Conservation (phyloP, 257 asterid genomes). For the Salvia hispanica region DNA sequence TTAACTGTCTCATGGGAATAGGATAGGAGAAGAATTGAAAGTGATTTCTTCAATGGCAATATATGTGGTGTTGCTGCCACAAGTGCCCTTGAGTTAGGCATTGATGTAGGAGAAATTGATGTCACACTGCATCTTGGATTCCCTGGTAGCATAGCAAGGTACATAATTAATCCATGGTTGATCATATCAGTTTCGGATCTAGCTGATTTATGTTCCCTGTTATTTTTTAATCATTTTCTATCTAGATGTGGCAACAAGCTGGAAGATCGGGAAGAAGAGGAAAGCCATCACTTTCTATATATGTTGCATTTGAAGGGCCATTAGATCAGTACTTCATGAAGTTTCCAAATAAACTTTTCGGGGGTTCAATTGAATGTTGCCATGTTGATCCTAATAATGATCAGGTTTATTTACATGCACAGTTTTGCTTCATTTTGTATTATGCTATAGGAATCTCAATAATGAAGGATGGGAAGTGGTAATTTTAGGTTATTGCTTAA, state of each 20-base stretch:
- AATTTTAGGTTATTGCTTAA: slow-evolving; percentile 23
- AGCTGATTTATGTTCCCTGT: slow-evolving; percentile 26
- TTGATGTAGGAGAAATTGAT: slow-evolving; percentile 96
- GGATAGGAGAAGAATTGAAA: slow-evolving; percentile 93
- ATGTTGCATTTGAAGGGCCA: slow-evolving; percentile 97
- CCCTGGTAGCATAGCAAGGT: slow-evolving; percentile 98
- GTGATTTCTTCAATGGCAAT: slow-evolving; percentile 69
- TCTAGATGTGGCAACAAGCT: slow-evolving; percentile 95
- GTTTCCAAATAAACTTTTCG: slow-evolving; percentile 82
- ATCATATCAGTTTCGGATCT: slow-evolving; percentile 19
- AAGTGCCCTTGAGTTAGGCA: slow-evolving; percentile 96
- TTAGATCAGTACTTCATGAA: slow-evolving; percentile 95
- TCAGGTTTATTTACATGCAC: slow-evolving; percentile 51
- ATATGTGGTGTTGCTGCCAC: slow-evolving; percentile 93
- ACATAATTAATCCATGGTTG: slow-evolving; percentile 29
- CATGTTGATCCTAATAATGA: slow-evolving; percentile 85
- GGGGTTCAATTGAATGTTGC: slow-evolving; percentile 84
- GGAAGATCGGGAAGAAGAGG: slow-evolving; percentile 98
- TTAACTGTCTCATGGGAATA: slow-evolving; percentile 46
- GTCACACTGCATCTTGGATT: slow-evolving; percentile 95
- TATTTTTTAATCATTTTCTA: slow-evolving; percentile 23
- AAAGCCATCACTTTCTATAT: slow-evolving; percentile 81
- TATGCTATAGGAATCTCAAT: slow-evolving; percentile 16
- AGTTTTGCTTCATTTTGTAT: slow-evolving; percentile 11
- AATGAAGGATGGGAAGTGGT: slow-evolving; percentile 12